Conservation (phyloP, 164 flowering plant genomes). For the Vitis amurensis region DNA sequence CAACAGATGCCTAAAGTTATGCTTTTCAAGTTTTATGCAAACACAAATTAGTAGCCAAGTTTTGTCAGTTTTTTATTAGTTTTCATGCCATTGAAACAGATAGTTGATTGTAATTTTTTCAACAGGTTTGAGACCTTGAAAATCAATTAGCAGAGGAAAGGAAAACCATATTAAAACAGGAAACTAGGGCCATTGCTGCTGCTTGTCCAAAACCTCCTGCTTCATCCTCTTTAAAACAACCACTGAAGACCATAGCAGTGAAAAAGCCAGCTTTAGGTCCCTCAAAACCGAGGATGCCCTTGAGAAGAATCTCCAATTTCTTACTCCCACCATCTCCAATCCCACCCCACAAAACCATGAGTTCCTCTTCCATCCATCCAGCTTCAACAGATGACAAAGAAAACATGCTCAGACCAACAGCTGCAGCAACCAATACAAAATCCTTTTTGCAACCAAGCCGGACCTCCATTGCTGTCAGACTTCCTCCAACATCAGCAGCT, state of each 20-base stretch:
- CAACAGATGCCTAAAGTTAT: too few species aligned
- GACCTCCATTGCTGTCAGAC: constrained; percentile 58
- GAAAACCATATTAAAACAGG: constrained; percentile 67
- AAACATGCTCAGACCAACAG: constrained; percentile 31
- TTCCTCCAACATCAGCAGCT: constrained; percentile 22
- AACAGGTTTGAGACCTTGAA: constrained; percentile 81
- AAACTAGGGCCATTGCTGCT: constrained; percentile 57
- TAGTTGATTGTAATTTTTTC: neutral
- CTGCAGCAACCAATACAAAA: constrained; percentile 22
- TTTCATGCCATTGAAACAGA: neutral
- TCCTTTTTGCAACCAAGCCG: constrained; percentile 50
- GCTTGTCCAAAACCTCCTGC: constrained; percentile 38
- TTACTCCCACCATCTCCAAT: constrained; percentile 47
- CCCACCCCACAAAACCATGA: constrained; percentile 15
- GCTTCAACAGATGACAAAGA: constrained; percentile 43
- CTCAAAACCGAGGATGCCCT: constrained; percentile 56
- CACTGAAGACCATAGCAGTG: constrained; percentile 33
- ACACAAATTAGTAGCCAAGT: neutral
- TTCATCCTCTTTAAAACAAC: constrained; percentile 28
- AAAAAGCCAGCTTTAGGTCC: constrained; percentile 73
- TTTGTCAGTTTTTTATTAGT: neutral
- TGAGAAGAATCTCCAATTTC: constrained; percentile 60
- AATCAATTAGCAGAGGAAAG: constrained; percentile 81
- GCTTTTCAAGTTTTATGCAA: neutral
- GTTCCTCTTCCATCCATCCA: constrained; percentile 5